phyloP scores from a whole-genome alignment of 1,284 basidiomycete species.

The Ceratobasidium sp. region DNA sequence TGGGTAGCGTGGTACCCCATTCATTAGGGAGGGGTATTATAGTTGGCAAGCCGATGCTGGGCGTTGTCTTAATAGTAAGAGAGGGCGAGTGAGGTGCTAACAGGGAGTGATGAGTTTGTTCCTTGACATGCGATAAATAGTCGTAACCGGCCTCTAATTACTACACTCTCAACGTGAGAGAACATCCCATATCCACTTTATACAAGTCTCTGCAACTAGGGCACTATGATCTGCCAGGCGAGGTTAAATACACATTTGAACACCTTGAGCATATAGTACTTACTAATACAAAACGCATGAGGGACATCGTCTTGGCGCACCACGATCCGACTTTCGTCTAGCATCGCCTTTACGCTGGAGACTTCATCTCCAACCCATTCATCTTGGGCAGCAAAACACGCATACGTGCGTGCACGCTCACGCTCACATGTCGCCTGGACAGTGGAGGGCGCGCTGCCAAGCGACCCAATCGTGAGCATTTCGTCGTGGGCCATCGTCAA shows the following conservation, averaged over 20 bases:
- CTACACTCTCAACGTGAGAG: neutral
- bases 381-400: conserved; percentile 70
- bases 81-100: too few relatives aligned
- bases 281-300: conserved; percentile 76
- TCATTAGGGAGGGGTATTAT: too few relatives aligned
- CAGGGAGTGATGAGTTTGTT: too few relatives aligned
- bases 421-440: conserved; percentile 41
- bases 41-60: too few relatives aligned
- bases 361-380: conserved; percentile 69
- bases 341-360: conserved; percentile 33
- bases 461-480: conserved; percentile 67
- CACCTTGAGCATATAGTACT: conserved; percentile 49
- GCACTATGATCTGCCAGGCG: conserved; percentile 25
- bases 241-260: neutral
- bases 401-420: conserved; percentile 43
- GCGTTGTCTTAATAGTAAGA: too few relatives aligned
- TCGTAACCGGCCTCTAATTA: too few relatives aligned
- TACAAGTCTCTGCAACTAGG: conserved; percentile 17
- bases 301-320: conserved; percentile 65
- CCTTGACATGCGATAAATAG: too few relatives aligned
- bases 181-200: conserved; percentile 15
- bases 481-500: conserved; percentile 73
- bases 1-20: too few relatives aligned
- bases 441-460: conserved; percentile 62
- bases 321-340: conserved; percentile 57